Base-by-base conservation (phyloP, 2,329 filamentous ascomycete species). In the Diaporthe aspalathi region DNA sequence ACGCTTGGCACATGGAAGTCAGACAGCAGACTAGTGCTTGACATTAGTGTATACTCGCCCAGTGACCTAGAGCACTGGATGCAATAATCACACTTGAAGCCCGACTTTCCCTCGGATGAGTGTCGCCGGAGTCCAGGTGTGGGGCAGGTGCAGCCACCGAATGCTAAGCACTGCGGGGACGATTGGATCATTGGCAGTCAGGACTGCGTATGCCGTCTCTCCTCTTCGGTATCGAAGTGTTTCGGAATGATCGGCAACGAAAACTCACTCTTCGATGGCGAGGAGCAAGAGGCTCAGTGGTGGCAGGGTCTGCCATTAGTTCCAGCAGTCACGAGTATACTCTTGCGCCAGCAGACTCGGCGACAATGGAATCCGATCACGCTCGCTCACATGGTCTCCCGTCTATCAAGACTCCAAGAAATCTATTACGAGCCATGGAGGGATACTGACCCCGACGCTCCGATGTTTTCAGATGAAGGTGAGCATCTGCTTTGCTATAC, bases 341-440 rank as follows among this genome's bases (percentile, higher is more conserved):
- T 53, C 16, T 29, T 53, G 24, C 50, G 50, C 16, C 50, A 53
- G 17, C 50, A 53, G 29, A 53, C 50, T 9, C 50, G 50, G 9
- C 50, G 50, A 29, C 50, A 53, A 53, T 53, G 50, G 50, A 53
- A 14, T 29, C 50, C 50, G 50, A 8, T 12, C 17, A 70, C 74
- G 70, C 74, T 79, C 60, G 75, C 75, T 74, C 75, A 76, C 45
- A 77, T 80, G 75, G 72, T 80, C 75, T 57, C 74, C 72, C 75
- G 76, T 70, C 75, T 80, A 68, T 78, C 78, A 62, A 75, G 73
- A 68, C 75, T 80, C 62, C 73, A 76, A 67, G 77, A 78, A 74
- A 45, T 80, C 53, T 73, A 78, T 68, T 80, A 79, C 73, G 77
- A 80, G 71, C 77, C 76, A 66, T 79, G 76, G 78, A 78, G 75